These are phyloP conservation scores for Microstegium vimineum DNA, from an alignment of 176 grass and related monocot species.

Conservation along the genomic window DNA sequence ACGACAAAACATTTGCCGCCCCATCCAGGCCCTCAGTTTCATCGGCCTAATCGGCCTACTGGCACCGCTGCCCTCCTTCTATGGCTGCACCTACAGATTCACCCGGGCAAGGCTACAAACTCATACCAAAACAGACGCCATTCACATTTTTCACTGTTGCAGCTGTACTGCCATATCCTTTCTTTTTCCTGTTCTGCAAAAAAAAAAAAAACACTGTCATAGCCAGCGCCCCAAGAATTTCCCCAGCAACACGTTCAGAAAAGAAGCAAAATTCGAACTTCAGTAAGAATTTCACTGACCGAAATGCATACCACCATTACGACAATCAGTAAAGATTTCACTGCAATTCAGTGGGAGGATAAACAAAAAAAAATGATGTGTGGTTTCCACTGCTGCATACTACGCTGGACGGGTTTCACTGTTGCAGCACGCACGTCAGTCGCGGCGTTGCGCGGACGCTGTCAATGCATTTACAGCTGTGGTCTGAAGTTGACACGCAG, in stretches of 20 bases:
- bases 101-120: not conserved
- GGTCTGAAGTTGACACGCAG: conserved; percentile 20
- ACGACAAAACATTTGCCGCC: too few relatives aligned
- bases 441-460: conserved; percentile 32
- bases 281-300: too few relatives aligned
- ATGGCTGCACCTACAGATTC: not conserved
- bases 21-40: too few relatives aligned
- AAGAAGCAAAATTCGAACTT: not conserved
- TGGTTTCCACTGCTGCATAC: not conserved
- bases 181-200: too few relatives aligned
- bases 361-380: too few relatives aligned
- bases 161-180: not conserved
- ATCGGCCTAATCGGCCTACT: not conserved
- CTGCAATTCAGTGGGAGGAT: not conserved
- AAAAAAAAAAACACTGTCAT: too few relatives aligned
- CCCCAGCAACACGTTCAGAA: too few relatives aligned
- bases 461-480: conserved; percentile 1
- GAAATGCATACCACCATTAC: not conserved
- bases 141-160: not conserved
- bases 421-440: not conserved
- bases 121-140: not conserved
- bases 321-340: not conserved
- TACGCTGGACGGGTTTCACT: not conserved
- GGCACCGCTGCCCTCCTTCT: not conserved
- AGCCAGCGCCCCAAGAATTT: too few relatives aligned